Base-by-base conservation (phyloP, 106 monocot genomes). In the Amphibolis antarctica region DNA sequence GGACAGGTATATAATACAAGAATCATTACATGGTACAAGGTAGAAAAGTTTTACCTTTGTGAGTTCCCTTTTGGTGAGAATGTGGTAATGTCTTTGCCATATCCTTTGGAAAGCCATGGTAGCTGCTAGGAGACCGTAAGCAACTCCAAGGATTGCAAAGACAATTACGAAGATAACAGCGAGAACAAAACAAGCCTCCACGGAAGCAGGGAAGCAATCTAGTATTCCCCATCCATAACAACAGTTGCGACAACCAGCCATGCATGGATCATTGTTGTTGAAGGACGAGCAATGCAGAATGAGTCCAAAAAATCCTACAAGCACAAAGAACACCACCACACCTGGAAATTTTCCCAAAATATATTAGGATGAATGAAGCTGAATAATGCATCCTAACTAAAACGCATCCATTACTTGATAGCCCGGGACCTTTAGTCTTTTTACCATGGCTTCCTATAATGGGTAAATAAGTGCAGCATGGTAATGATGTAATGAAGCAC, bases 71-170 rank as follows among this genome's bases (percentile, higher is more conserved):
- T 98, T 98, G 6, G 91, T 85, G 17, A 98, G 87, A 52, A 98
- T 91, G 71, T 98, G 98, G 76, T 98, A 98, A 62, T 98, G 98
- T 25, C 82, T 76, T 70, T 98, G 98, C 98, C 87, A 91, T 30
- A 98, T 98, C 59, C 85, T 80, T 61, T 98, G 98, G 51, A 85
- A 65, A 21, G 98, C 98, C 91, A 98, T 85, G 18, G 98, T 98
- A 36, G 87, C 85, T 2, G 83, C 91, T 22, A 98, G 74, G 56
- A 98, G 84, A 42, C 98, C 87, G 61, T 98, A 98, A 9, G 85
- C 84, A 18, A 98, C 73, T 25, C 98, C 98, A 12, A 98, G 78
- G 64, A 98, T 91, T 17, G 91, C 87, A 65, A 98, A 91, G 53
- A 90, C 82, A 12, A 98, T 69, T 1, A 98, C 84, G 72, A 98